Evolutionary conservation across 2,329 filamentous ascomycete genomes (phyloP), one percentile per base, ranked within the genome.

Genomic region (Sphaerostilbella broomeana): DNA sequence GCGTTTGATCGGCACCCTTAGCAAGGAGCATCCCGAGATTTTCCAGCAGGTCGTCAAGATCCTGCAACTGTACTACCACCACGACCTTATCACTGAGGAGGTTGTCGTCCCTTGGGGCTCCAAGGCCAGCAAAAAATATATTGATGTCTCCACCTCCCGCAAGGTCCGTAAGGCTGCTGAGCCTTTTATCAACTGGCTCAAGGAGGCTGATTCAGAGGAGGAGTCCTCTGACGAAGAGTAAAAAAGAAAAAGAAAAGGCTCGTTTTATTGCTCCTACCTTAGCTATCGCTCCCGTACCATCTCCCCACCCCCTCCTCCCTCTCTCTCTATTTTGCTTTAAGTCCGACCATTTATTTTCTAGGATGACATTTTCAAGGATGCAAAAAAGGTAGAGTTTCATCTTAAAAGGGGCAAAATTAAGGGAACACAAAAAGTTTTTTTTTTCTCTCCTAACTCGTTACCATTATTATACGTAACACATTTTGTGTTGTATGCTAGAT

Each of bases 61-160:
- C 54, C 75, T 98, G 48, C 78, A 94, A 63, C 76, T 84, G 55
- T 84, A 90, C 68, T 98, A 97, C 67, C 79, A 95, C 66, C 75
- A 87, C 56, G 92, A 98, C 52, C 75, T 98, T 40, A 70, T 95
- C 54, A 80, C 75, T 36, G 92, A 98, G 70, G 89, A 95, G 48
- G 78, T 88, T 12, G 79, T 94, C 59, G 85, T 82, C 65, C 82
- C 83, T 53, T 98, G 92, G 90, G 90, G 89, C 50, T 75, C 77
- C 59, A 95, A 92, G 75, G 88, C 90, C 44, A 95, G 87, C 78
- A 95, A 94, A 82, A 95, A 95, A 72, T 97, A 97, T 62, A 86
- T 94, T 53, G 90, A 97, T 61, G 66, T 94, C 45, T 61, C 81
- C 44, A 89, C 81, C 46, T 94, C 87, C 69, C 90, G 88, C 75